phyloP scores from a whole-genome alignment of 2,329 filamentous ascomycete species.

The Dichotomopilus funicola region DNA sequence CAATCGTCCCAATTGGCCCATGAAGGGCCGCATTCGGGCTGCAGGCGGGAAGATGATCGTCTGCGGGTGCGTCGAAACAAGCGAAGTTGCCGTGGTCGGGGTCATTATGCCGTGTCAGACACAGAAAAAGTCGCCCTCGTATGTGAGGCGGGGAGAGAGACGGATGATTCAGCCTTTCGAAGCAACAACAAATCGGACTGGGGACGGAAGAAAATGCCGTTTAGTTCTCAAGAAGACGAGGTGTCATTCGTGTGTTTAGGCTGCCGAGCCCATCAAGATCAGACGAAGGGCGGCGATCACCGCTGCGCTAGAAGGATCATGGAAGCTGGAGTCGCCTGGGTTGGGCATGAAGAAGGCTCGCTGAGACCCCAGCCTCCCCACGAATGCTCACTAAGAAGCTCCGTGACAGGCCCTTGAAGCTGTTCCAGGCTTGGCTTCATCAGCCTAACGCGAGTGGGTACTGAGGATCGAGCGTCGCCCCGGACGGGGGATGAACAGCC shows the following conservation, averaged over 20 bases:
- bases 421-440: not conserved
- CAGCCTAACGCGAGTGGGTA: too few relatives aligned
- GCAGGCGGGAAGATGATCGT: conserved; percentile 10
- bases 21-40: conserved; percentile 4
- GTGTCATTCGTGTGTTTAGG: not conserved
- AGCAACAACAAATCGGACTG: too few relatives aligned
- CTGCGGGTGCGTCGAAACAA: conserved; percentile 3
- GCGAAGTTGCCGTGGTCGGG: not conserved
- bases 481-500: too few relatives aligned
- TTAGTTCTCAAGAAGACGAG: not conserved
- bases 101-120: not conserved
- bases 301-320: not conserved
- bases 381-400: conserved; percentile 3
- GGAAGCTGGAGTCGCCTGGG: not conserved
- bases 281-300: not conserved
- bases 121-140: too few relatives aligned
- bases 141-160: too few relatives aligned
- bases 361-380: not conserved
- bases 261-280: not conserved
- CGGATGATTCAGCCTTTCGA: too few relatives aligned
- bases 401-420: conserved; percentile 10
- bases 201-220: not conserved
- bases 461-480: too few relatives aligned
- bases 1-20: conserved; percentile 23
- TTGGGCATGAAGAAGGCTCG: conserved; percentile 8